Percentiles rank a stretch among this genome's conserved stretches.
phyloP scores from a whole-genome alignment of 2,329 filamentous ascomycete species.

The Fusarium begoniae region DNA sequence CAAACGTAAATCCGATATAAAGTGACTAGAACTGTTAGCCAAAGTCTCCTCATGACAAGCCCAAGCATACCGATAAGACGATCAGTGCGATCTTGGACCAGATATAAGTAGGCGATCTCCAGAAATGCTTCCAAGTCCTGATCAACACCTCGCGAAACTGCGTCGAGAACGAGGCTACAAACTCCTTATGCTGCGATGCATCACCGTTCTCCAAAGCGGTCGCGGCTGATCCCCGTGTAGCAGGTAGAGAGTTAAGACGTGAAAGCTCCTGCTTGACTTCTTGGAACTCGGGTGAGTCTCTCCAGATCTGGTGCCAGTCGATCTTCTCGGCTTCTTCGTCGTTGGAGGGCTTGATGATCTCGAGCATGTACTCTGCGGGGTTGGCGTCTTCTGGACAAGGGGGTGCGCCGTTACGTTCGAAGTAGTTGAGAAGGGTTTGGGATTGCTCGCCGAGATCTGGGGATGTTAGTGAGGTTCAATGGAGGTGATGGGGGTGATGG shows the following conservation, averaged over 20 bases:
- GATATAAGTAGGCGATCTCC: conserved; percentile 63
- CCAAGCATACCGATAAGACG: conserved; percentile 27
- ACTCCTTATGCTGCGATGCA: conserved; percentile 43
- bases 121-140: conserved; percentile 46
- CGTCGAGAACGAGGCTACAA: conserved; percentile 44
- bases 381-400: conserved; percentile 65
- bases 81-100: conserved; percentile 61
- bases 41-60: fast-evolving
- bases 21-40: conserved; percentile 46
- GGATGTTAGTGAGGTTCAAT: fast-evolving
- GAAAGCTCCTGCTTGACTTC: conserved; percentile 39
- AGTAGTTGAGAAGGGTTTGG: conserved; percentile 62
- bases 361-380: conserved; percentile 74
- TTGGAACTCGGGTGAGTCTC: conserved; percentile 52
- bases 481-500: fast-evolving
- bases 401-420: conserved; percentile 68
- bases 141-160: conserved; percentile 52
- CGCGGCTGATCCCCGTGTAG: not conserved
- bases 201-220: not conserved
- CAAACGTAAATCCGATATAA: conserved; percentile 75
- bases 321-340: conserved; percentile 52
- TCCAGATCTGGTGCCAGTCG: conserved; percentile 54
- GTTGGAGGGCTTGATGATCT: conserved; percentile 43
- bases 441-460: conserved; percentile 52
- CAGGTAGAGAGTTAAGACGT: conserved; percentile 19